Conservation (phyloP, 1,139 yeast species). For the Debaryomyces fabryi region DNA sequence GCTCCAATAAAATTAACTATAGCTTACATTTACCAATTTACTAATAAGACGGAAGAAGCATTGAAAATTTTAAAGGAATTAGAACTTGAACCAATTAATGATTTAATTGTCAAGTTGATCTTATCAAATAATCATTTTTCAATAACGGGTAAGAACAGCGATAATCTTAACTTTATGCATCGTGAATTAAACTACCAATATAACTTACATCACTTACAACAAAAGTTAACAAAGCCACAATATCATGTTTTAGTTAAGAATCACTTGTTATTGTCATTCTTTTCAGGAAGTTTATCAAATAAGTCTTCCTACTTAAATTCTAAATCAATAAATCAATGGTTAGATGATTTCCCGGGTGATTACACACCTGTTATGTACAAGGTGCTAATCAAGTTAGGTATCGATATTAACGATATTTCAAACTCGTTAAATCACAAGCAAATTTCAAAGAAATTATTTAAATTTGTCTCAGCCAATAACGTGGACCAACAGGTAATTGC, state of each 20-base stretch:
- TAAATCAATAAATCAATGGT: constrained; percentile 22
- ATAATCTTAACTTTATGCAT: constrained; percentile 39
- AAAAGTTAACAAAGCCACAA: constrained; percentile 50
- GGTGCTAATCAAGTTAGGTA: constrained; percentile 30
- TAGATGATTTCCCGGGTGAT: constrained; percentile 34
- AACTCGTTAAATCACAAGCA: constrained; percentile 17
- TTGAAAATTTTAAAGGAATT: constrained; percentile 33
- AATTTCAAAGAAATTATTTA: constrained; percentile 31
- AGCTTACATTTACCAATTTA: constrained; percentile 61
- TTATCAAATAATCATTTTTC: constrained; percentile 39
- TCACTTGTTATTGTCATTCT: constrained; percentile 43
- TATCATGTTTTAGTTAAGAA: constrained; percentile 45
- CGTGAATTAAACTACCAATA: constrained; percentile 49
- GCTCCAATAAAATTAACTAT: constrained; percentile 70
- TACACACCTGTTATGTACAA: constrained; percentile 35
- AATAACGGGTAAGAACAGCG: constrained; percentile 13
- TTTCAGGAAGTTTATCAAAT: constrained; percentile 38
- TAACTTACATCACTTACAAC: constrained; percentile 34
- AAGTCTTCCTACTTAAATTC: constrained; percentile 28
- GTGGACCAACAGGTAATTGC: constrained; percentile 27
- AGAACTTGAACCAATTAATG: constrained; percentile 27
- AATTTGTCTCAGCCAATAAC: constrained; percentile 19
- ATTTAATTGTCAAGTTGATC: constrained; percentile 34
- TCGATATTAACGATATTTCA: constrained; percentile 32
- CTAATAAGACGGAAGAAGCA: constrained; percentile 50